Conservation (phyloP, 2,329 filamentous ascomycete genomes). For the Colletotrichum plurivorum region DNA sequence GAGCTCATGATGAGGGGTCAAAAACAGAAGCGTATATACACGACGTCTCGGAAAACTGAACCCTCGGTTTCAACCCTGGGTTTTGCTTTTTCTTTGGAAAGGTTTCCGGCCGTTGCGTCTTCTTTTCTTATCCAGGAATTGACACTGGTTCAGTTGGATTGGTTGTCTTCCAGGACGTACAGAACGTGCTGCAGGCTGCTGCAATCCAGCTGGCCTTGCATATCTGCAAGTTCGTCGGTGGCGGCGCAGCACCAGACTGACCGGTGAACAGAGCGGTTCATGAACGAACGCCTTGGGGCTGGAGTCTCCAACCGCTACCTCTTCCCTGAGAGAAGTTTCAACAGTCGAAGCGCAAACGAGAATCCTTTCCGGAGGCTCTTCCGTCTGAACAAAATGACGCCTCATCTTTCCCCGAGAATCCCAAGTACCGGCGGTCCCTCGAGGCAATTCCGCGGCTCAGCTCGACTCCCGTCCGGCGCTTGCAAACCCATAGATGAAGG, state of each 20-base stretch:
- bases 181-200: neutral
- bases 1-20: neutral
- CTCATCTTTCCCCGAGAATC: neutral
- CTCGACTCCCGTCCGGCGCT: neutral
- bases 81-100: neutral
- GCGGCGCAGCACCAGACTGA: neutral
- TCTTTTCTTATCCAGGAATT: neutral
- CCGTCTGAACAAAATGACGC: neutral
- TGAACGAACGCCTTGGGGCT: neutral
- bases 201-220: neutral
- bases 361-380: too few relatives aligned
- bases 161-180: neutral
- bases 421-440: neutral
- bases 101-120: neutral
- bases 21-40: neutral
- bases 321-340: neutral
- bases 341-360: neutral
- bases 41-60: neutral
- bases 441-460: neutral
- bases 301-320: neutral
- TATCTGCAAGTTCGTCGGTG: neutral
- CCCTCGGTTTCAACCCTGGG: neutral
- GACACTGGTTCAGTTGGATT: neutral
- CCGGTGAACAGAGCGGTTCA: neutral
- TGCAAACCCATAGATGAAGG: neutral